These are phyloP conservation scores for Chrysanthemum seticuspe DNA, from an alignment of 129 eudicot genomes.

Conservation along the genomic window DNA sequence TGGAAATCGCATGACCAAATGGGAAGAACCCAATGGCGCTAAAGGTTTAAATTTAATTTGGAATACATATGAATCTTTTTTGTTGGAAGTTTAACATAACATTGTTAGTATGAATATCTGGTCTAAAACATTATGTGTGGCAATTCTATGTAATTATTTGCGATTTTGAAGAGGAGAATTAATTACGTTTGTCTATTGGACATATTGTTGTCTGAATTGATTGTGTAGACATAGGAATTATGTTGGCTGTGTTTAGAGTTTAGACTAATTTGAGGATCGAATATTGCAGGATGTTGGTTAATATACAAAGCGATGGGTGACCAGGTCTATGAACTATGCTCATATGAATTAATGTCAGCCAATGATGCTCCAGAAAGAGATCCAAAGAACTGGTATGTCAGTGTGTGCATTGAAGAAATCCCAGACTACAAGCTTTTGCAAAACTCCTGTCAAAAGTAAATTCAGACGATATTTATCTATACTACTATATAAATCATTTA, in stretches of 20 bases:
- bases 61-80: too few relatives aligned
- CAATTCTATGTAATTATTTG: too few relatives aligned
- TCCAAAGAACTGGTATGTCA: slow-evolving; percentile 87
- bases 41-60: slow-evolving; percentile 43
- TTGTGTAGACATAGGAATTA: too few relatives aligned
- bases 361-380: slow-evolving; percentile 97
- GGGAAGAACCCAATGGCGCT: slow-evolving; percentile 99
- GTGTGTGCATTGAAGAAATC: not conserved
- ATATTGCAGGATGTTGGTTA: slow-evolving; percentile 81
- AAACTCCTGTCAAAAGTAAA: not conserved
- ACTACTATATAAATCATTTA: too few relatives aligned
- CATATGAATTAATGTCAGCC: slow-evolving; percentile 97
- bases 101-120: too few relatives aligned
- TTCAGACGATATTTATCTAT: not conserved
- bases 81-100: too few relatives aligned
- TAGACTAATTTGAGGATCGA: slow-evolving; percentile 13
- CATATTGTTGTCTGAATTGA: too few relatives aligned
- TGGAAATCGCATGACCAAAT: slow-evolving; percentile 85
- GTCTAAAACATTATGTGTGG: too few relatives aligned
- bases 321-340: slow-evolving; percentile 52
- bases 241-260: not conserved
- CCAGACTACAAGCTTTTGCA: not conserved
- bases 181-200: too few relatives aligned
- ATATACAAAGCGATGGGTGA: slow-evolving; percentile 54
- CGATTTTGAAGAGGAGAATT: too few relatives aligned